These are phyloP conservation scores for Aspergillus sp. DNA, from an alignment of 2,329 filamentous ascomycete species.

Conservation along the genomic window DNA sequence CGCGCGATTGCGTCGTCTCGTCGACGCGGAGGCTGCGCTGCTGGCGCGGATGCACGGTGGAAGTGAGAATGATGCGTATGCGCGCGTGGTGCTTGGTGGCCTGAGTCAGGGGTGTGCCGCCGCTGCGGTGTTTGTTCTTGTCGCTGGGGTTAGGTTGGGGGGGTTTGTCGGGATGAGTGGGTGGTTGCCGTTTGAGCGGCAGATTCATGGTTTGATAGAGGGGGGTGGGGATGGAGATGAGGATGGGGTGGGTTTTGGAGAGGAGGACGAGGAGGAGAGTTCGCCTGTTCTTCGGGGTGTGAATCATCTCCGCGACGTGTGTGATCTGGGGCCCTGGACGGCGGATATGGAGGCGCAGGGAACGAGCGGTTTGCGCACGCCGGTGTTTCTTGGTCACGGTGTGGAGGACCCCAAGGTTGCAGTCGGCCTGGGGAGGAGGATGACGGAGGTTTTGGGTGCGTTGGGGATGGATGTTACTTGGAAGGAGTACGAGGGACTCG, in stretches of 20 bases:
- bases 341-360: background rate
- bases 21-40: slow-evolving; percentile 31
- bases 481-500: slow-evolving; percentile 2
- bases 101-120: slow-evolving; percentile 56
- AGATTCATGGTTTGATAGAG: background rate
- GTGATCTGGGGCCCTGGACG: background rate
- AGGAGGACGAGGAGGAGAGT: background rate
- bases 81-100: slow-evolving; percentile 51
- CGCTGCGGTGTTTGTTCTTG: slow-evolving; percentile 24
- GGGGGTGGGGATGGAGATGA: background rate
- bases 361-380: slow-evolving; percentile 4
- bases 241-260: background rate
- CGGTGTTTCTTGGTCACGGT: slow-evolving; percentile 19
- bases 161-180: background rate
- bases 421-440: slow-evolving; percentile 10
- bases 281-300: background rate
- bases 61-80: slow-evolving; percentile 13
- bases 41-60: slow-evolving; percentile 20
- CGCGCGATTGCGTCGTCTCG: slow-evolving; percentile 32
- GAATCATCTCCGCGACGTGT: background rate
- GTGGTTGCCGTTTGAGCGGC: background rate
- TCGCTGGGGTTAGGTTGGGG: background rate
- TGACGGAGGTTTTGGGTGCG: slow-evolving; percentile 14
- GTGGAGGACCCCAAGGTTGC: slow-evolving; percentile 16
- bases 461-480: slow-evolving; percentile 19